phyloP scores from a whole-genome alignment of 371 early-diverging fungal species.

The Zychaea mexicana region DNA sequence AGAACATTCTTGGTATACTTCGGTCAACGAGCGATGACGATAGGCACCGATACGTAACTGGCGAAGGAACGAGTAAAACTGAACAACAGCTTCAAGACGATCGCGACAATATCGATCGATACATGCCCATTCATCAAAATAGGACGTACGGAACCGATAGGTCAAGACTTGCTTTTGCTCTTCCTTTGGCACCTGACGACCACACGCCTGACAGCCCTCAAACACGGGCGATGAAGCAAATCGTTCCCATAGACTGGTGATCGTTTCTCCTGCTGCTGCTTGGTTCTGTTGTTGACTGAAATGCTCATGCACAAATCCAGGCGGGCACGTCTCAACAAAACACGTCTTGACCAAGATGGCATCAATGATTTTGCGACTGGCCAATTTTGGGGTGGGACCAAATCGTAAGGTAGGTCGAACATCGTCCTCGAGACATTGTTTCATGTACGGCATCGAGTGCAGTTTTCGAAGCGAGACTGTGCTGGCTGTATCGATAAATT shows the following conservation, averaged over 20 bases:
- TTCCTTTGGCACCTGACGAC: slow-evolving; percentile 23
- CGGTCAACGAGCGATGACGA: slow-evolving; percentile 62
- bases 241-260: slow-evolving; percentile 53
- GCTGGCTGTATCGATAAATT: slow-evolving; percentile 16
- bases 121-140: slow-evolving; percentile 73
- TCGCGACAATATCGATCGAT: slow-evolving; percentile 80
- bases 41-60: slow-evolving; percentile 74
- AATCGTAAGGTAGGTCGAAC: slow-evolving; percentile 87
- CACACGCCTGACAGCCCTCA: slow-evolving; percentile 44
- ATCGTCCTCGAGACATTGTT: slow-evolving; percentile 72
- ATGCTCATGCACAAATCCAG: slow-evolving; percentile 34
- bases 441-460: slow-evolving; percentile 74
- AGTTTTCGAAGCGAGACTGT: slow-evolving; percentile 64
- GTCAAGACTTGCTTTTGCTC: slow-evolving; percentile 55
- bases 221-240: slow-evolving; percentile 32
- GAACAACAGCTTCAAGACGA: slow-evolving; percentile 73
- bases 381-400: slow-evolving; percentile 81
- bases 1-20: slow-evolving; percentile 67
- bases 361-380: slow-evolving; percentile 78
- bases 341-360: slow-evolving; percentile 81
- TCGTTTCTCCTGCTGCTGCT: slow-evolving; percentile 14
- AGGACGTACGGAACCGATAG: slow-evolving; percentile 74
- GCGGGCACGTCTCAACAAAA: slow-evolving; percentile 65
- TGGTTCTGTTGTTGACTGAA: slow-evolving; percentile 20
- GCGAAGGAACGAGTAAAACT: slow-evolving; percentile 79